Evolutionary conservation across 495 filamentous ascomycete species (phyloP).

Genomic region (Oleoguttula mirabilis): DNA sequence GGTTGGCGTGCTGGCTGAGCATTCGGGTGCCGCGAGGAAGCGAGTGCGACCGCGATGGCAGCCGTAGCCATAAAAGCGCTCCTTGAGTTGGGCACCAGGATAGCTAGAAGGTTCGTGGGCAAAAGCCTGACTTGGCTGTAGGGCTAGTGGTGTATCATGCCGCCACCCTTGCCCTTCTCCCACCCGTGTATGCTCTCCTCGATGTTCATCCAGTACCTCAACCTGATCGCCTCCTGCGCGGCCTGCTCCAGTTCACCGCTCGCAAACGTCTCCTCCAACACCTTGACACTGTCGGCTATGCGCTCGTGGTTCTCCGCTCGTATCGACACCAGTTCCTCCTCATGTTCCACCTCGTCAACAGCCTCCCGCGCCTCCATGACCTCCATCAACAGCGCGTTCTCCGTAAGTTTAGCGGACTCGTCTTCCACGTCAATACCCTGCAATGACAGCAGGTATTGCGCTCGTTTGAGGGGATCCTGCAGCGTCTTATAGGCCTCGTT

Average conservation of each 20-base stretch:
- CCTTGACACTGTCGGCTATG: slow-evolving; percentile 45
- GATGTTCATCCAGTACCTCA: slow-evolving; percentile 90
- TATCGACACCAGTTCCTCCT: slow-evolving; percentile 51
- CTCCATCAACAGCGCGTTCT: slow-evolving; percentile 64
- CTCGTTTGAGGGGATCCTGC: slow-evolving; percentile 57
- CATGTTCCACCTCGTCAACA: slow-evolving; percentile 62
- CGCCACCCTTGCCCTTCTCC: slow-evolving; percentile 65
- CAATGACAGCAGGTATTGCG: slow-evolving; percentile 68
- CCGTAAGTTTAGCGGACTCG: slow-evolving; percentile 52
- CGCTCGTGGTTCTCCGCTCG: slow-evolving; percentile 54
- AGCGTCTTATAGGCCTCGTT: slow-evolving; percentile 86
- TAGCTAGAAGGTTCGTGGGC: not conserved
- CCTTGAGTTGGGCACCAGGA: too few species aligned
- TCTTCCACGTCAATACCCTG: slow-evolving; percentile 70
- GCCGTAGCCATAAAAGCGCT: too few species aligned
- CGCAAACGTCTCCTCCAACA: slow-evolving; percentile 51
- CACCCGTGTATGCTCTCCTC: slow-evolving; percentile 66
- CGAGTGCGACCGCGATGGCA: too few species aligned
- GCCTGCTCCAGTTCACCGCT: slow-evolving; percentile 53
- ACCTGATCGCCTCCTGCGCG: slow-evolving; percentile 53
- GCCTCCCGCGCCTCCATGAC: slow-evolving; percentile 78
- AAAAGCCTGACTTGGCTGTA: too few species aligned
- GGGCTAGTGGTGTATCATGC: slow-evolving; percentile 47
- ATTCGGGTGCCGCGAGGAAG: too few species aligned
- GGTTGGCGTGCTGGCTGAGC: too few species aligned